Evolutionary conservation across 768 basidiomycete genomes (phyloP), one percentile per base, ranked within the genome.

Genomic region (Termitomyces sp.): DNA sequence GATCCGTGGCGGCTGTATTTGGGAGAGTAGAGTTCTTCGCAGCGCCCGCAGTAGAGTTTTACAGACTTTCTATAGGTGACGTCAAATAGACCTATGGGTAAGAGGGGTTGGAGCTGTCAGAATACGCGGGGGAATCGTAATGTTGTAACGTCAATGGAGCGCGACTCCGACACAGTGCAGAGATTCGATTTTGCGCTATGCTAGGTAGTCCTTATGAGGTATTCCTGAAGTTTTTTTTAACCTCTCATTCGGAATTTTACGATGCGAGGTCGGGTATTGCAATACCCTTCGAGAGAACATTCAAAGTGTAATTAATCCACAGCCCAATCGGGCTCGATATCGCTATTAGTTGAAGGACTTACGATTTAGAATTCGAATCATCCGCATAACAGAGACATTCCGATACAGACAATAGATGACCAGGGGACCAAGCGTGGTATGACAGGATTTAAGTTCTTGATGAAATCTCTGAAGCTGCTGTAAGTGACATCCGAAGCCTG

Each of bases 11-110:
- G 84, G 5, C 93, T 94, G 1, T 91, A 94, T 71, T 99, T 99
- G 38, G 97, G 97, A 0, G 91, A 93, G 73, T 98, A 99, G 64
- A 99, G 87, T 73, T 99, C 97, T 73, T 99, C 96, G 72, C 97
- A 99, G 38, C 94, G 87, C 1, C 94, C 95, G 69, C 97, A 99
- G 74, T 94, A 98, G 50, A 99, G 88, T 70, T 99, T 99, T 69
- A 98, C 96, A 30, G 94, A 94, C 74, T 98, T 99, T 70, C 96
- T 92, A 71, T 97, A 98, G 0, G 97, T 91, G n/a, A 94, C 80
- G 71, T 99, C 97, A 58, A 91, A 94, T 30, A 98, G 85, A 17
- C 97, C 97, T 60, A 98, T 92, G 15, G 97, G 97, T 33, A 98
- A 89, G 60, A 99, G 90, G 15, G 94, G 88, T 68, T 98, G 97